A percentile compares a stretch with the other conserved stretches of the same genome.
Evolutionary conservation across 805 yeast genomes (phyloP).

Genomic region (Cyberlindnera subsufficiens): DNA sequence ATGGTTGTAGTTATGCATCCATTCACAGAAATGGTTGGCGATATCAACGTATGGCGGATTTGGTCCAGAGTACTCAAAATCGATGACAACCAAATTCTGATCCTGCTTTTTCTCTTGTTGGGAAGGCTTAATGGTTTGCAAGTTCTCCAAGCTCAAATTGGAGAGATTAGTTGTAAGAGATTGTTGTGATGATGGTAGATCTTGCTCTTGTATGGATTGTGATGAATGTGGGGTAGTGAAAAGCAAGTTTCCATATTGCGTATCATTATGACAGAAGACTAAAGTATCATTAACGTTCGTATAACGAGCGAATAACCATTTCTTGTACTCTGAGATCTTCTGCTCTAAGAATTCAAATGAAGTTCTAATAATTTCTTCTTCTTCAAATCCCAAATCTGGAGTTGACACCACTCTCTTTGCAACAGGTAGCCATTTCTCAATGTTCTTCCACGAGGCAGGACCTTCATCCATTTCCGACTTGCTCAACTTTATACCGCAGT

Average conservation of each 20-base stretch:
- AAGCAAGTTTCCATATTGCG: conserved; percentile 91
- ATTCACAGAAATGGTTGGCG: conserved; percentile 90
- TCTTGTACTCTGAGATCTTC: conserved; percentile 45
- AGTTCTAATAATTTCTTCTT: conserved; percentile 35
- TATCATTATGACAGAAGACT: conserved; percentile 91
- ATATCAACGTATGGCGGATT: conserved; percentile 86
- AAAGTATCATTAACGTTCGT: conserved; percentile 41
- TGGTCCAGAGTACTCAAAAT: conserved; percentile 92
- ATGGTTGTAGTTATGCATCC: conserved; percentile 90
- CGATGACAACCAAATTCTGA: conserved; percentile 82
- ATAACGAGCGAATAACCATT: conserved; percentile 55
- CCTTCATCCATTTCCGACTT: conserved; percentile 50
- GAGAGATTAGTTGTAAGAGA: conserved; percentile 16
- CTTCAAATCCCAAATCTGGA: conserved; percentile 27
- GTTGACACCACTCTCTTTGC: conserved; percentile 36
- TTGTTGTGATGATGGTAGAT: conserved; percentile 1
- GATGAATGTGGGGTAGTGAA: conserved; percentile 44
- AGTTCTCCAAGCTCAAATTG: conserved; percentile 18
- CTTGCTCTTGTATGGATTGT: neutral
- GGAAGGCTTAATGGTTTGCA: conserved; percentile 28
- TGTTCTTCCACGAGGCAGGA: conserved; percentile 64
- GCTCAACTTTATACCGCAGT: conserved; percentile 66
- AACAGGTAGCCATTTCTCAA: conserved; percentile 65
- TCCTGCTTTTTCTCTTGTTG: conserved; percentile 44
- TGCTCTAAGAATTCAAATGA: conserved; percentile 45